phyloP scores from a whole-genome alignment of 2,329 filamentous ascomycete species.

The Harringtonia lauricola region DNA sequence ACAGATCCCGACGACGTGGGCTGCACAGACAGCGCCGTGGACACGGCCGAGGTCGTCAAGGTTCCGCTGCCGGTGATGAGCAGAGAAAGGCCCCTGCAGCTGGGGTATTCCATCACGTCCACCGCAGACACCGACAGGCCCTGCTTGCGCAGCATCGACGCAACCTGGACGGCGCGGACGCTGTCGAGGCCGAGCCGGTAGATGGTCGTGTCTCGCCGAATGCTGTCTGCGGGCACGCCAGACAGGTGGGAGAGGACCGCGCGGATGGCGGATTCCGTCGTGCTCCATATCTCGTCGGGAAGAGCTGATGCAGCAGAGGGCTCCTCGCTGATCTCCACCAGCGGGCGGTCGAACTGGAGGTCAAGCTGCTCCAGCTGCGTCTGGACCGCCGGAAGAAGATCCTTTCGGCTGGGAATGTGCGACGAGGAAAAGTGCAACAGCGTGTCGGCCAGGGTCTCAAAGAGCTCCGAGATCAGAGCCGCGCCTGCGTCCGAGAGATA shows the following conservation, averaged over 20 bases:
- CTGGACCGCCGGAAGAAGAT: conserved; percentile 1
- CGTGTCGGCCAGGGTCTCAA: conserved; percentile 9
- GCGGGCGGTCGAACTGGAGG: not conserved
- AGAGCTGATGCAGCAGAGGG: not conserved
- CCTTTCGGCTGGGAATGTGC: conserved; percentile 1
- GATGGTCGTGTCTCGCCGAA: conserved; percentile 57
- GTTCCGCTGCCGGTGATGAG: not conserved
- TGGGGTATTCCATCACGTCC: conserved; percentile 61
- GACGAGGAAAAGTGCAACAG: conserved; percentile 7
- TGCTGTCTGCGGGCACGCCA: conserved; percentile 31
- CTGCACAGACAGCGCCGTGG: not conserved
- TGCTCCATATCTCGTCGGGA: conserved; percentile 30
- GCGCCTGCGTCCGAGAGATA: not conserved
- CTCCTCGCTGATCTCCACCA: not conserved
- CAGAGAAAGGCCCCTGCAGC: conserved; percentile 14
- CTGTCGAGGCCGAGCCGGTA: conserved; percentile 87
- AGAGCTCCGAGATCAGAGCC: not conserved
- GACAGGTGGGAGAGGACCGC: conserved; percentile 49
- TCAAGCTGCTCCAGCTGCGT: not conserved
- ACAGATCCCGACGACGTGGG: conserved; percentile 1
- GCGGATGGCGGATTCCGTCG: conserved; percentile 41
- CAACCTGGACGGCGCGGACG: conserved; percentile 74
- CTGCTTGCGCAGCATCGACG: conserved; percentile 49
- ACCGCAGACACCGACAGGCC: conserved; percentile 51
- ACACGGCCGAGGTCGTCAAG: not conserved